Conservation (phyloP, 768 basidiomycete genomes). For the Russula virescens region DNA sequence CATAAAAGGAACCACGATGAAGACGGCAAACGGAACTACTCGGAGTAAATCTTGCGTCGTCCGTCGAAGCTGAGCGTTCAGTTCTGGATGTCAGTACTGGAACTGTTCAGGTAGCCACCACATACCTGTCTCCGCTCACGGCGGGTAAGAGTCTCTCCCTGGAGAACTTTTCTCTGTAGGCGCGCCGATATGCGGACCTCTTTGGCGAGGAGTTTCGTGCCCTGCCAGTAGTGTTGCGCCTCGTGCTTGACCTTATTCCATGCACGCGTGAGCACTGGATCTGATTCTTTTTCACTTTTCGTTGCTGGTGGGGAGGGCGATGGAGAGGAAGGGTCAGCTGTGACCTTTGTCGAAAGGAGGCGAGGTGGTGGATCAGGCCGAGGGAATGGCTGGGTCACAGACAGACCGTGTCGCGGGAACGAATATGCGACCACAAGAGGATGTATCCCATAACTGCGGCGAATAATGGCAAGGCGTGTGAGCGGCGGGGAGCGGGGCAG, state of each 20-base stretch:
- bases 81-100: not conserved
- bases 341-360: constrained; percentile 32
- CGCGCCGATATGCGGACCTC: constrained; percentile 88
- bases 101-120: not conserved
- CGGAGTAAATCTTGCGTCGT: constrained; percentile 92
- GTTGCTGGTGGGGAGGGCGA: constrained; percentile 21
- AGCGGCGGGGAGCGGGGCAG: constrained; percentile 52
- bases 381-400: constrained; percentile 17
- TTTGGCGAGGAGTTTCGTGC: constrained; percentile 86
- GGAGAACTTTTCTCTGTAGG: constrained; percentile 87
- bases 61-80: constrained; percentile 63
- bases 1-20: constrained; percentile 97
- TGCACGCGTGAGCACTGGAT: constrained; percentile 50
- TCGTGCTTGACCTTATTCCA: constrained; percentile 98
- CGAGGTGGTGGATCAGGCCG: constrained; percentile 7
- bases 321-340: constrained; percentile 40
- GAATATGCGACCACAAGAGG: constrained; percentile 19
- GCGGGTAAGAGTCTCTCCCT: constrained; percentile 86
- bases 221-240: constrained; percentile 95
- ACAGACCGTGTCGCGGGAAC: constrained; percentile 17
- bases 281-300: constrained; percentile 37
- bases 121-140: constrained; percentile 88
- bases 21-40: constrained; percentile 91
- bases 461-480: constrained; percentile 36
- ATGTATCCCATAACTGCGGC: constrained; percentile 23